Evolutionary conservation across 495 filamentous ascomycete species (phyloP), one percentile per base, ranked within the genome.

Genomic region (Letharia lupina): DNA sequence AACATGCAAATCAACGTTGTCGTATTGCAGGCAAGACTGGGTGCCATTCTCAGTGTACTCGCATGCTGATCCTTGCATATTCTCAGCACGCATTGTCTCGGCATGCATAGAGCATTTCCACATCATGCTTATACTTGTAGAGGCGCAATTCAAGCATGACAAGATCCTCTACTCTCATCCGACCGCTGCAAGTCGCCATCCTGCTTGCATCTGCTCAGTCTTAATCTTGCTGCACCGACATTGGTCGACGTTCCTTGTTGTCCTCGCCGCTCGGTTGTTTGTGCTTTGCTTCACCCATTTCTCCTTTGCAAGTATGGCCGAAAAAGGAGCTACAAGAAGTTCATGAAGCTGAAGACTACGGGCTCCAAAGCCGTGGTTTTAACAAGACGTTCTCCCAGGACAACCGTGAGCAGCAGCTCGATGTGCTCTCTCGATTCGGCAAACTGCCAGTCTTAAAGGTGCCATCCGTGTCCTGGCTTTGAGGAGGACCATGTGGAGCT

Each of bases 391-490:
- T 10, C 10, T 37, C 8, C 13, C 42, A 63, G 18, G 16, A 56
- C n/a, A 50, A 63, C 15, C 37, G 20, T 41, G 62, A 63, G 44
- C 42, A 37, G n/a, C 35, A 60, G n/a, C 37, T 10, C 10, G 37
- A 54, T 54, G 62, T 40, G 13, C 42, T 63, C 23, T 15, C 45
- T 40, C 42, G 62, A 5, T 37, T 63, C 7, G 62, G 62, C 8
- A 63, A 63, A 50, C 8, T 33, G 37, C 62, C 62, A 15, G 47
- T 63, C 31, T 23, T 63, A 7, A 63, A 63, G 62, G 62, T 47
- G 20, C 13, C 62, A 54, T 56, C 33, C 59, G 2, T 33, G 28
- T 35, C n/a, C 60, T 61, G 23, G 16, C 12, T 62, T 62, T 5
- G 12, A 33, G 16, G n/a, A 40, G 15, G 47, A 62, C 60, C 3